Base-by-base conservation (phyloP, 192 early-diverging fungal species). In the Chytriomyces sp. region DNA sequence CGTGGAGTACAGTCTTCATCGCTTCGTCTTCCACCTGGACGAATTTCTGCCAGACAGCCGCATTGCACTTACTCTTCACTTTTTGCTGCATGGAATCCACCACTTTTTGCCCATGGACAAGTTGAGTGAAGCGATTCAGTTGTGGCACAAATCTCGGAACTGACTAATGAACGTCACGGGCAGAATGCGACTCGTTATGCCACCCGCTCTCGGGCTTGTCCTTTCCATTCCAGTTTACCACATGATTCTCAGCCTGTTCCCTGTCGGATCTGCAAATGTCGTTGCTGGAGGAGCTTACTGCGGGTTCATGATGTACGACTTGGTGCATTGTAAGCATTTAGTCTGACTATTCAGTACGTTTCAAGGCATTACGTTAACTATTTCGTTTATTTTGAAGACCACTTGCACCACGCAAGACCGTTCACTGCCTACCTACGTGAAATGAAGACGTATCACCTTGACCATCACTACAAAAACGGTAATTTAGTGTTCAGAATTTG, bases 41-140 rank as follows among this genome's bases (percentile, higher is more conserved):
- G 86, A 90, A 10, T 77, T 88, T 63, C 78, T 98, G 41, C 96
- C 96, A 33, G 93, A 96, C 75, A 86, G 92, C 59, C 90, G 87
- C 25, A 60, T 89, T 34, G 88, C 89, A 17, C 84, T 95, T 68
- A 78, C 85, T 4, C 63, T 89, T 5, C 96, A 98, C 72, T 98
- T 98, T 76, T 64, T 92, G 74, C 83, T 95, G 31, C 96, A 98
- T 76, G 96, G 96, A 25, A 92, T 98, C 37, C 96, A 98, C 79
- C 94, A 98, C 76, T 96, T 91, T 78, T 77, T 98, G 32, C 96
- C 96, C 8, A 96, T 96, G 94, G 94, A 98, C 75, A 91, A 84
- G 87, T 92, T 82, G 71, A 77, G 57, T 12, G 12, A 14, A 58
- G 31, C n/a, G n/a, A n/a, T 25, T 39, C 30, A 37, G 14, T 30